Evolutionary conservation across 495 filamentous ascomycete genomes (phyloP).

Genomic region (Bacidia rubella): DNA sequence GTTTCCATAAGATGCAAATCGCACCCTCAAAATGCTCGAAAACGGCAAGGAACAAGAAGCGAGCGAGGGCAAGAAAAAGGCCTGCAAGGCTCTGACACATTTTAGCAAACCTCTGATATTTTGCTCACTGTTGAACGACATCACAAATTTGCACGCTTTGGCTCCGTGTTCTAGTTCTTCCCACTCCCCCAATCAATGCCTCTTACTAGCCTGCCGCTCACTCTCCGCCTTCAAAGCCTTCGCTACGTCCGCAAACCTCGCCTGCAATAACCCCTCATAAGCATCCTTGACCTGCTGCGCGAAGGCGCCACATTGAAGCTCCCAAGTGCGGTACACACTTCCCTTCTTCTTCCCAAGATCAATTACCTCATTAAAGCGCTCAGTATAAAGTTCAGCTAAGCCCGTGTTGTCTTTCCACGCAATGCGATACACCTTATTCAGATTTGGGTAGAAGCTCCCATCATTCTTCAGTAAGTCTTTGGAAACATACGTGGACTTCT

Average conservation of each 20-base stretch:
- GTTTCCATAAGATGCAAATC: too few relatives aligned
- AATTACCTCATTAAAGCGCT: conserved; percentile 30
- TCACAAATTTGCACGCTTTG: too few relatives aligned
- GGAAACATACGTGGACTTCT: neutral
- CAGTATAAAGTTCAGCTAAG: conserved; percentile 24
- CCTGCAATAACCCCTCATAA: neutral
- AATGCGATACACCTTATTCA: conserved; percentile 21
- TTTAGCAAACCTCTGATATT: too few relatives aligned
- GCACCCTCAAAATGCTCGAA: too few relatives aligned
- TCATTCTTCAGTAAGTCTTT: neutral
- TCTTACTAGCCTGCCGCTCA: neutral
- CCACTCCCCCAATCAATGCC: too few relatives aligned
- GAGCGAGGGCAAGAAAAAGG: too few relatives aligned
- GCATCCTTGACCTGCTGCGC: neutral
- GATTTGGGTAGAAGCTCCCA: conserved; percentile 5
- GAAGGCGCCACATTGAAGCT: conserved; percentile 18
- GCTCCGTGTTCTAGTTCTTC: too few relatives aligned
- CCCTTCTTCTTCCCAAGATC: conserved; percentile 1
- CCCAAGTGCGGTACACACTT: conserved; percentile 9
- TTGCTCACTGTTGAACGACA: too few relatives aligned
- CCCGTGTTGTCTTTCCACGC: conserved; percentile 25
- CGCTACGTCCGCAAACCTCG: neutral
- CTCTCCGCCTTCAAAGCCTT: conserved; percentile 1
- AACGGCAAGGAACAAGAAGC: too few relatives aligned
- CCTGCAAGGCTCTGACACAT: too few relatives aligned